Percentiles rank a stretch among this genome's conserved stretches.
Conservation (phyloP, 176 grass and related monocot genomes). For the Carex parvula region DNA sequence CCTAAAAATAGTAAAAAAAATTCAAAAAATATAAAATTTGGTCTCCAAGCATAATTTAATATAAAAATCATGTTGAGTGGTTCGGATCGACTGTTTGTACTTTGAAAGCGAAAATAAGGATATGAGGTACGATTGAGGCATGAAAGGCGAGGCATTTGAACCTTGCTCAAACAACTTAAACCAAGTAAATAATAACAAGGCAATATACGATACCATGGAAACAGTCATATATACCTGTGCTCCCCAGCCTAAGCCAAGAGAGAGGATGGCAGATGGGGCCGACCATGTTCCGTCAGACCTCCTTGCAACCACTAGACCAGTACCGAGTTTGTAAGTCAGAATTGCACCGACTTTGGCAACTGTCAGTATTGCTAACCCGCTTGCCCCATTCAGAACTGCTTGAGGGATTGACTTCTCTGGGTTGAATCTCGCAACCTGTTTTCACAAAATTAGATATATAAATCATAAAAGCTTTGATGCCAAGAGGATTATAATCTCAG, state of each 20-base stretch:
- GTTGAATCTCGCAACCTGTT: constrained; percentile 65
- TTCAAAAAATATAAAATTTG: no score
- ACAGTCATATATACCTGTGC: constrained; percentile 47
- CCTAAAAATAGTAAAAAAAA: no score
- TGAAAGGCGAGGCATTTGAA: no score
- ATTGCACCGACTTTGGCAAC: constrained; percentile 73
- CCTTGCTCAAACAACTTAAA: background rate
- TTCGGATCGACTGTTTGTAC: no score
- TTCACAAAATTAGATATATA: constrained; percentile 26
- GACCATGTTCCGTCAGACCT: constrained; percentile 87
- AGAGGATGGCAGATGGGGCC: constrained; percentile 73
- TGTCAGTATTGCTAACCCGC: constrained; percentile 78
- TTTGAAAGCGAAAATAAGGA: no score
- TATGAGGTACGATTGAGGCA: no score
- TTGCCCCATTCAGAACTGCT: constrained; percentile 67
- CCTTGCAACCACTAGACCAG: constrained; percentile 71
- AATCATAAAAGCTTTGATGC: constrained; percentile 19
- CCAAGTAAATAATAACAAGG: background rate
- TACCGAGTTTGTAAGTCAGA: constrained; percentile 91
- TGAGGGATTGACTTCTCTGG: constrained; percentile 73
- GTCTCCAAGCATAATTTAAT: no score
- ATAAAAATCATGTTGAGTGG: no score
- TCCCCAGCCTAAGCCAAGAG: constrained; percentile 84
- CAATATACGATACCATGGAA: background rate
- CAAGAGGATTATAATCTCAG: background rate